Conservation (phyloP, 345 rosid species). For the Odontarrhena argentea region DNA sequence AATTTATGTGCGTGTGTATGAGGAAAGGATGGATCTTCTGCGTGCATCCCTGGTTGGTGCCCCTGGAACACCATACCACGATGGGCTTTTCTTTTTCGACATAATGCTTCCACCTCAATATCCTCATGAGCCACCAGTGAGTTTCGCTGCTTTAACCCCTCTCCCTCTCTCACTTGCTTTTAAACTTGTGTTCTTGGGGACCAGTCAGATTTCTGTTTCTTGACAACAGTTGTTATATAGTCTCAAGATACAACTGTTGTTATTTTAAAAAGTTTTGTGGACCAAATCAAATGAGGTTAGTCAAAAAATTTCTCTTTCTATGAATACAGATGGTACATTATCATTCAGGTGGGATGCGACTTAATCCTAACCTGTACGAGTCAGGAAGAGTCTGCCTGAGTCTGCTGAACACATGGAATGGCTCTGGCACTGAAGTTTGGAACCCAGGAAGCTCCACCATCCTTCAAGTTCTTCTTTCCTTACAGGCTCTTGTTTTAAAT, state of each 20-base stretch:
- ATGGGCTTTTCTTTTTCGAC: slow-evolving; percentile 94
- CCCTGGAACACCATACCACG: slow-evolving; percentile 87
- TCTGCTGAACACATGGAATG: slow-evolving; percentile 90
- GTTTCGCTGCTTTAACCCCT: slow-evolving; percentile 35
- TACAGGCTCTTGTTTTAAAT: slow-evolving; percentile 97
- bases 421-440: slow-evolving; percentile 91
- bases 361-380: slow-evolving; percentile 91
- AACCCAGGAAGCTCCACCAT: slow-evolving; percentile 70
- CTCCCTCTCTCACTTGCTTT: slow-evolving; percentile 6
- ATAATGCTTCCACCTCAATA: slow-evolving; percentile 79
- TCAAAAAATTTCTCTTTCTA: background rate
- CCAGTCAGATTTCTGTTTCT: slow-evolving; percentile 8
- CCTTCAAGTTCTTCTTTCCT: slow-evolving; percentile 93
- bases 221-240: background rate
- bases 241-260: background rate
- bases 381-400: slow-evolving; percentile 92
- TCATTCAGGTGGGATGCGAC: slow-evolving; percentile 82
- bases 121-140: slow-evolving; percentile 91
- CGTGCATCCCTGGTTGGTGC: slow-evolving; percentile 85
- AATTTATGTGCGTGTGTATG: slow-evolving; percentile 76
- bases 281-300: background rate
- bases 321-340: slow-evolving; percentile 74
- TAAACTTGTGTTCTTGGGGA: slow-evolving; percentile 17
- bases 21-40: slow-evolving; percentile 85
- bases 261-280: slow-evolving; percentile 9